Evolutionary conservation across 2,329 filamentous ascomycete genomes (phyloP).

Genomic region (Diaporthe sp.): DNA sequence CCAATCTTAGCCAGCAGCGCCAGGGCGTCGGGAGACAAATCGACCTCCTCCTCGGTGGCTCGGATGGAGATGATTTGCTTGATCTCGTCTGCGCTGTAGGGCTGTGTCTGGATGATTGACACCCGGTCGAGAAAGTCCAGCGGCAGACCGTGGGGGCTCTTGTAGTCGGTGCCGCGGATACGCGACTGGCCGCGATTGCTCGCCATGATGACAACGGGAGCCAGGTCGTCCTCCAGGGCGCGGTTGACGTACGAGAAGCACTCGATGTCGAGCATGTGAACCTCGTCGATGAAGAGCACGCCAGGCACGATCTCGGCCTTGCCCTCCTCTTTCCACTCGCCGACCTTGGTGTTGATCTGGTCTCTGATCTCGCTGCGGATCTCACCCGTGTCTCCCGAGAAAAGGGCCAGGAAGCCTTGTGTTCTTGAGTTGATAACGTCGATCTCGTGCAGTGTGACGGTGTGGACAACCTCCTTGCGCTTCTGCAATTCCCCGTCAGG

Average conservation of each 20-base stretch:
- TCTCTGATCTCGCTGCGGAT: constrained; percentile 97
- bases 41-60: constrained; percentile 95
- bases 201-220: constrained; percentile 99
- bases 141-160: constrained; percentile 91
- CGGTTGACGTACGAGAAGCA: constrained; percentile 99
- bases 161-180: constrained; percentile 94
- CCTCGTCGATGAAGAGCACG: constrained; percentile 98
- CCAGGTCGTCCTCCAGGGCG: constrained; percentile 92
- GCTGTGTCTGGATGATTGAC: constrained; percentile 94
- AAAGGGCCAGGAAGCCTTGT: constrained; percentile 97
- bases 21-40: constrained; percentile 89
- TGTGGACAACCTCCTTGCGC: constrained; percentile 96
- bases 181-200: constrained; percentile 94
- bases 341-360: constrained; percentile 99
- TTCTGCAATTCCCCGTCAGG: constrained; percentile 98
- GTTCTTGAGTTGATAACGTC: constrained; percentile 99
- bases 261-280: constrained; percentile 99
- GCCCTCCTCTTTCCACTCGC: constrained; percentile 99
- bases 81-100: constrained; percentile 87
- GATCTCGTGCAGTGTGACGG: constrained; percentile 96
- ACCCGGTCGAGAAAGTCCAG: constrained; percentile 97
- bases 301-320: constrained; percentile 98
- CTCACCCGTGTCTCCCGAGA: constrained; percentile 98
- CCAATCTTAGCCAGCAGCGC: constrained; percentile 96
- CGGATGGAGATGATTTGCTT: constrained; percentile 93